Percentiles rank a stretch among this genome's conserved stretches.
Conservation (phyloP, 768 basidiomycete species). For the Tricholoma terreum region DNA sequence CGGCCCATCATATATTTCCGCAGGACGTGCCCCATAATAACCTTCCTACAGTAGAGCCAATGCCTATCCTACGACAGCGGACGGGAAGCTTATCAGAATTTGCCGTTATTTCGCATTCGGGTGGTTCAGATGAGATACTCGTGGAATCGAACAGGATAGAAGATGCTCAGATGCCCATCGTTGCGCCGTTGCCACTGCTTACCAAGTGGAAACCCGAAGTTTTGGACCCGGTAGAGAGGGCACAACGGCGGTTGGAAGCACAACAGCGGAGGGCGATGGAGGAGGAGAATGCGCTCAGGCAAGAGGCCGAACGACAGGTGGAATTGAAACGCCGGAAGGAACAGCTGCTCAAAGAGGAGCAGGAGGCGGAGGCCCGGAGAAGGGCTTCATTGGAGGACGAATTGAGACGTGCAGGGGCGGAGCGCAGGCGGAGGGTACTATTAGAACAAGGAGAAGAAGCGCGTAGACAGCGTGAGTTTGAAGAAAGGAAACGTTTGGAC, state of each 20-base stretch:
- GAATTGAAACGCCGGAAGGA: conserved; percentile 41
- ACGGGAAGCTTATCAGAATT: conserved; percentile 40
- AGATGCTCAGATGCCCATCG: conserved; percentile 6
- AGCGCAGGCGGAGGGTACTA: conserved; percentile 36
- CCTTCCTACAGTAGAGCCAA: conserved; percentile 1
- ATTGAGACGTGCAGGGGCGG: conserved; percentile 32
- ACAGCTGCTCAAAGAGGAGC: conserved; percentile 36
- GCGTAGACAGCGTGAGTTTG: conserved; percentile 38
- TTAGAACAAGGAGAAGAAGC: conserved; percentile 48
- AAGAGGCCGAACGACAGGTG: conserved; percentile 44
- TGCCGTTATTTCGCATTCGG: conserved; percentile 35
- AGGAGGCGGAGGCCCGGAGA: conserved; percentile 42
- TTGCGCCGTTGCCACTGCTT: conserved; percentile 26
- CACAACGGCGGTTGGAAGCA: conserved; percentile 29
- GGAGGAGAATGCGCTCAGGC: conserved; percentile 39
- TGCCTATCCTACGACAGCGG: conserved; percentile 19
- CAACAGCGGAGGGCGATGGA: conserved; percentile 31
- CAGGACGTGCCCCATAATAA: background rate
- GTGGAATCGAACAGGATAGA: conserved; percentile 3
- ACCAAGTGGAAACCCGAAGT: conserved; percentile 37
- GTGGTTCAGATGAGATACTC: conserved; percentile 29
- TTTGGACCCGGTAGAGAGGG: conserved; percentile 33
- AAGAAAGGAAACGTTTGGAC: conserved; percentile 43
- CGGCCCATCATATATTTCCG: background rate
- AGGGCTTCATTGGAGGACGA: conserved; percentile 40